These are phyloP conservation scores for Durusdinium trenchii DNA, from an alignment of 73 alveolate genomes.

Conservation along the genomic window DNA sequence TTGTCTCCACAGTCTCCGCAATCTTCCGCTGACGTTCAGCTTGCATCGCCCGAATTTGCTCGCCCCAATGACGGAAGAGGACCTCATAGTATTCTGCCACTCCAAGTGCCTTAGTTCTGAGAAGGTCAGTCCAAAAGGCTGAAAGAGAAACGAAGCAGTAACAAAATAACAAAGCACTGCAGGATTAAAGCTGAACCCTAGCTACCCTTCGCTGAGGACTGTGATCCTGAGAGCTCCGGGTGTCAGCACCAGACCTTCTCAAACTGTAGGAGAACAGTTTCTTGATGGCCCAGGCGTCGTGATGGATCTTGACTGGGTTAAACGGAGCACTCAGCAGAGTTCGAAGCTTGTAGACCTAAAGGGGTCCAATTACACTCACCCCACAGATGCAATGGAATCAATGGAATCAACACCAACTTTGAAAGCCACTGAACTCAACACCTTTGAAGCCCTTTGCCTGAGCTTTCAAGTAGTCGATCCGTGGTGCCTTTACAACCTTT, in stretches of 20 bases:
- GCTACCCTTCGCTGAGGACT: conserved; percentile 16
- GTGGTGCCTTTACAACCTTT: not conserved
- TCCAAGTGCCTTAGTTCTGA: conserved; percentile 16
- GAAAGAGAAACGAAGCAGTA: no score
- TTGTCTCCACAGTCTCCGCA: not conserved
- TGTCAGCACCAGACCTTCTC: conserved; percentile 16
- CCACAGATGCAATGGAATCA: no score
- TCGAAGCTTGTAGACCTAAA: not conserved
- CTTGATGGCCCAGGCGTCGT: conserved; percentile 43
- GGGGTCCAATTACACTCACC: no score
- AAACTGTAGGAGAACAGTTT: not conserved
- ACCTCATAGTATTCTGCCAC: conserved; percentile 8
- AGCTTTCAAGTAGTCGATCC: conserved; percentile 7
- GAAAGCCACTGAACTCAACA: no score
- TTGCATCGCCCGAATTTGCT: not conserved
- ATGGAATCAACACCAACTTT: no score
- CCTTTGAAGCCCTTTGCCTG: conserved; percentile 23
- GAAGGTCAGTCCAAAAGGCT: no score
- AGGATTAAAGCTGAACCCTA: not conserved
- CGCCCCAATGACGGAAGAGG: not conserved
- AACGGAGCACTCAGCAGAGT: not conserved
- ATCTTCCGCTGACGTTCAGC: not conserved
- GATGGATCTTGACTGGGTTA: conserved; percentile 15
- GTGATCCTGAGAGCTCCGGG: not conserved
- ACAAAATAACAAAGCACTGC: no score